Percentiles rank a stretch among this genome's conserved stretches.
phyloP scores from a whole-genome alignment of 2,329 filamentous ascomycete species.

The Beauveria asiatica region DNA sequence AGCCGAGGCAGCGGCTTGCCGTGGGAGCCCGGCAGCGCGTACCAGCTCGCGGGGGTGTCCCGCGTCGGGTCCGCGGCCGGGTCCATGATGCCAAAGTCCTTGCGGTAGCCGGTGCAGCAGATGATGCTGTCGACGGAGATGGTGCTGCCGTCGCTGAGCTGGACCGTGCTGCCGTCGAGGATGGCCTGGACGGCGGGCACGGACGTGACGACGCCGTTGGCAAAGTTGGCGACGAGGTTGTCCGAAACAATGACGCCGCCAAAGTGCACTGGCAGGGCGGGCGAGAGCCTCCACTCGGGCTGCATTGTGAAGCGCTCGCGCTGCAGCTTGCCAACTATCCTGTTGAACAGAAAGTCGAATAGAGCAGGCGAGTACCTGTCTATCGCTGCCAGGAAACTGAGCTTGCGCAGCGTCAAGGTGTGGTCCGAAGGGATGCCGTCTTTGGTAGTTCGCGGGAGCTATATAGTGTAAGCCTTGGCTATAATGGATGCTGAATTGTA shows the following conservation, averaged over 20 bases:
- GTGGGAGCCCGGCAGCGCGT: constrained; percentile 18
- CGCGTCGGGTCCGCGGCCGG: constrained; percentile 20
- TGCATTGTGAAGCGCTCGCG: constrained; percentile 17
- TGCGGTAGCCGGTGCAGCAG: constrained; percentile 28
- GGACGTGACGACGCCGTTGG: constrained; percentile 26
- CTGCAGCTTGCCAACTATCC: constrained; percentile 15
- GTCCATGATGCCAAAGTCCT: constrained; percentile 21
- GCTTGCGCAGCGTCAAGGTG: constrained; percentile 24
- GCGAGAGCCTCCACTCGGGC: constrained; percentile 22
- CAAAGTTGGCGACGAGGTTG: constrained; percentile 24
- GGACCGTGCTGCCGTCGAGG: constrained; percentile 18
- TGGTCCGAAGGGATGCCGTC: constrained; percentile 29
- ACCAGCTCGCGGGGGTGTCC: constrained; percentile 15
- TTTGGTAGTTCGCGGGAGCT: constrained; percentile 21
- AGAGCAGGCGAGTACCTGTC: constrained; percentile 18
- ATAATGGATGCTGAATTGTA: constrained; percentile 9
- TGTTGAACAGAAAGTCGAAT: constrained; percentile 18
- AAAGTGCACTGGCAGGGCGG: constrained; percentile 14
- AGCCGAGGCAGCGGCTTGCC: constrained; percentile 26
- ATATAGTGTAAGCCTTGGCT: not conserved
- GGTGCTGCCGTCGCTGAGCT: constrained; percentile 20
- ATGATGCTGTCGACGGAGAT: constrained; percentile 24
- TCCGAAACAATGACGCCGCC: constrained; percentile 20
- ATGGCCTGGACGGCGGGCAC: constrained; percentile 26
- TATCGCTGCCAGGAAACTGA: constrained; percentile 22